These are phyloP conservation scores for Phytophthora colocasiae DNA, from an alignment of 352 stramenopile genomes.

Conservation along the genomic window DNA sequence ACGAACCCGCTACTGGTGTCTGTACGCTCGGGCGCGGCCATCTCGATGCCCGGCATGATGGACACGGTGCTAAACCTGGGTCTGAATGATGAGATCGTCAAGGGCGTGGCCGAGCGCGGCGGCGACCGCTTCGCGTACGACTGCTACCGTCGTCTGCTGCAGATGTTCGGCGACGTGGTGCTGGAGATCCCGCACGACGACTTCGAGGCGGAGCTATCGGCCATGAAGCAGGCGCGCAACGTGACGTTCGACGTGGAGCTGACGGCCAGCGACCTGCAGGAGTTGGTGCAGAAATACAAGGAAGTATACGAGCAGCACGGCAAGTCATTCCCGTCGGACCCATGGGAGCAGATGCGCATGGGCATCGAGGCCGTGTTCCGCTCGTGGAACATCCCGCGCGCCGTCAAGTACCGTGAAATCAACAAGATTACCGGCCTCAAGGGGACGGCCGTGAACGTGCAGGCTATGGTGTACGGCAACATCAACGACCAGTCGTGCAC, in stretches of 20 bases:
- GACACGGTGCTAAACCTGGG: slow-evolving; percentile 39
- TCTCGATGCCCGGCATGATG: slow-evolving; percentile 37
- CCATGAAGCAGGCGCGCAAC: slow-evolving; percentile 27
- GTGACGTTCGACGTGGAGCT: slow-evolving; percentile 36
- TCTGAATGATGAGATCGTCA: slow-evolving; percentile 34
- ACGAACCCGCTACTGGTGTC: slow-evolving; percentile 33
- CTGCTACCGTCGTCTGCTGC: slow-evolving; percentile 37
- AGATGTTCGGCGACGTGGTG: slow-evolving; percentile 37
- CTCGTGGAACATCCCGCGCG: slow-evolving; percentile 37
- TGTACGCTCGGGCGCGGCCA: slow-evolving; percentile 31
- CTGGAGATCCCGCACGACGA: slow-evolving; percentile 36
- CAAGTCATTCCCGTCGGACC: slow-evolving; percentile 31
- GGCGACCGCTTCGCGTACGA: slow-evolving; percentile 34
- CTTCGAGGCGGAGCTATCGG: slow-evolving; percentile 33
- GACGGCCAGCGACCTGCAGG: slow-evolving; percentile 31
- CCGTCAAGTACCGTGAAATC: slow-evolving; percentile 37
- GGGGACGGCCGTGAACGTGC: slow-evolving; percentile 35
- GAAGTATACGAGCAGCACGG: slow-evolving; percentile 32
- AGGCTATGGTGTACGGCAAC: slow-evolving; percentile 37
- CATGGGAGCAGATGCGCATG: slow-evolving; percentile 38
- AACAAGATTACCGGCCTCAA: slow-evolving; percentile 40
- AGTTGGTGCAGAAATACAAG: slow-evolving; percentile 36
- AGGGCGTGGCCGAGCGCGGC: slow-evolving; percentile 31
- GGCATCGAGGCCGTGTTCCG: slow-evolving; percentile 37
- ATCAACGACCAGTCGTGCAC: slow-evolving; percentile 36